Conservation (phyloP, 2,329 filamentous ascomycete species). For the Neonectria magnoliae region DNA sequence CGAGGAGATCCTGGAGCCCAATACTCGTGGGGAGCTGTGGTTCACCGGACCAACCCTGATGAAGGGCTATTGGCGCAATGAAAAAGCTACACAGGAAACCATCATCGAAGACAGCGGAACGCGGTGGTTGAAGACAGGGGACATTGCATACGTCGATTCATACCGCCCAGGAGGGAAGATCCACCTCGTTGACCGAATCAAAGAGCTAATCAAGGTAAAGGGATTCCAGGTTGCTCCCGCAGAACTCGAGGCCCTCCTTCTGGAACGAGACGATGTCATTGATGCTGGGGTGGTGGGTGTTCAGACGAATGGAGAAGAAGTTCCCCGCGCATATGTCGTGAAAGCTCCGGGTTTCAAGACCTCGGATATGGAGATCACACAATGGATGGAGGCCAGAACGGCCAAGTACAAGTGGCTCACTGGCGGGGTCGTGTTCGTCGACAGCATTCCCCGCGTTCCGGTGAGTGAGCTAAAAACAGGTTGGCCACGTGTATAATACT, state of each 20-base stretch:
- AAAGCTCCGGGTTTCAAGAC: slow-evolving; percentile 52
- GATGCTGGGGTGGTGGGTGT: slow-evolving; percentile 72
- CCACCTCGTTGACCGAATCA: slow-evolving; percentile 76
- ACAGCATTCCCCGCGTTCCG: slow-evolving; percentile 75
- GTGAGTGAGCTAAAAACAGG: slow-evolving; percentile 39
- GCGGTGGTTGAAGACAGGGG: slow-evolving; percentile 79
- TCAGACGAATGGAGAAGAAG: slow-evolving; percentile 58
- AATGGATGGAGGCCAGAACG: slow-evolving; percentile 71
- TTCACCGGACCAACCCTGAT: slow-evolving; percentile 77
- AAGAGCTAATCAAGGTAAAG: slow-evolving; percentile 73
- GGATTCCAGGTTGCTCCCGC: slow-evolving; percentile 81
- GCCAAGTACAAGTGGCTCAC: slow-evolving; percentile 73
- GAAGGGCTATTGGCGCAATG: slow-evolving; percentile 80
- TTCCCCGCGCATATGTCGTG: slow-evolving; percentile 70
- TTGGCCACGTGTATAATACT: not conserved
- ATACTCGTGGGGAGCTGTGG: slow-evolving; percentile 76
- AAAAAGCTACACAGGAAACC: slow-evolving; percentile 72
- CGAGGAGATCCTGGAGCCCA: slow-evolving; percentile 58
- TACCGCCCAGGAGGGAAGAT: slow-evolving; percentile 58
- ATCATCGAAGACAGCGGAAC: slow-evolving; percentile 58
- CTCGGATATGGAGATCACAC: slow-evolving; percentile 58
- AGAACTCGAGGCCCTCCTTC: slow-evolving; percentile 77
- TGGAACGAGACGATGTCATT: slow-evolving; percentile 74
- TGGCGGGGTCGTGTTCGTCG: slow-evolving; percentile 68
- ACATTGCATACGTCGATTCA: slow-evolving; percentile 73